Evolutionary conservation across 306 rosid species (phyloP), one percentile per base, ranked within the genome.

Genomic region (Mimosa bimucronata): DNA sequence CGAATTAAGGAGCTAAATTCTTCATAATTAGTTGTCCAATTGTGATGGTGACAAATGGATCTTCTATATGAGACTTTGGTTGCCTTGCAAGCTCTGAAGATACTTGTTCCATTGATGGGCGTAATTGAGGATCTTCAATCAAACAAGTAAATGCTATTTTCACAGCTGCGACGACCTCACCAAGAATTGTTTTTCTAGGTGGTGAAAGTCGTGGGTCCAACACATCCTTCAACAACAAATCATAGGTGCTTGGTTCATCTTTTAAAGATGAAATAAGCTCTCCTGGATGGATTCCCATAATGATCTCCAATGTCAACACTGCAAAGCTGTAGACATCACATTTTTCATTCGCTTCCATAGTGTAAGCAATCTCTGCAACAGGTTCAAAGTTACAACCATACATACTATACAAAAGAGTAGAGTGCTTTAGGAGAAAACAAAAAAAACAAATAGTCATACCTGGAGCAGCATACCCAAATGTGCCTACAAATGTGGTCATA

Each of bases 51-150:
- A 12, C 50, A 11, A 44, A 44, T 12, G 50, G 13, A 11, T 44
- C 50, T 44, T 44, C 50, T 3, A 44, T 12, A 13, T 44, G 50
- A 44, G 50, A 44, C 18, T 13, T 44, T 3, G 50, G 50, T 44
- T 12, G 16, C 3, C 50, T 15, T 44, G 4, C 50, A 13, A 44
- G 50, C 16, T 44, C 18, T 3, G 4, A 11, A 12, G 37, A 26
- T 53, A 72, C 75, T 14, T 77, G 75, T 31, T 72, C 18, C 85
- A 77, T 82, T 53, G 75, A 64, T 40, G 78, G 82, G 14, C 79
- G 78, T 62, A 42, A 77, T 2, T 2, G 14, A 9, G 79, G 48
- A 0, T 12, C 71, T 50, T 71, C 34, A 48, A 0, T 71, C 79
- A 82, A 48, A 40, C 82, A 82, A 6, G 62, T 38, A 71, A 28